These are phyloP conservation scores for Chenopodium berlandieri DNA, from an alignment of 148 eudicot genomes.

Conservation along the genomic window DNA sequence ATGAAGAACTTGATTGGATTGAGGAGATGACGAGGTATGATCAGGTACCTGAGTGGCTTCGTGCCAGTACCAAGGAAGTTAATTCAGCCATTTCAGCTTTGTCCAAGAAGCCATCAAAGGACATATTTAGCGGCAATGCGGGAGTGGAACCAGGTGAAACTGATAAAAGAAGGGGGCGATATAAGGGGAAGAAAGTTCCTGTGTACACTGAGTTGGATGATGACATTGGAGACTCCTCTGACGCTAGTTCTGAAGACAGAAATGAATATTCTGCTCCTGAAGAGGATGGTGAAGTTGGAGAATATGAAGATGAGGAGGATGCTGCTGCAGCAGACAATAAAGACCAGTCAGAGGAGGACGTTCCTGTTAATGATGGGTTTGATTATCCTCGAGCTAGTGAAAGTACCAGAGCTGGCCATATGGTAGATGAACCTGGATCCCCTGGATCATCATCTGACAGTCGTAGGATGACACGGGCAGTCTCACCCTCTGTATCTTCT, in stretches of 20 bases:
- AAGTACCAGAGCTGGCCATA: constrained; percentile 36
- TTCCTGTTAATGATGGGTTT: constrained; percentile 46
- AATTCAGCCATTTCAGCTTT: constrained; percentile 57
- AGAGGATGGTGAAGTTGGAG: constrained; percentile 74
- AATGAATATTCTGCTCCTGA: constrained; percentile 57
- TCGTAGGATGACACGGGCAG: constrained; percentile 48
- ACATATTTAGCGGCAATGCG: constrained; percentile 40
- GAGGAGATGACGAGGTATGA: constrained; percentile 92
- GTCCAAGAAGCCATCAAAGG: constrained; percentile 80
- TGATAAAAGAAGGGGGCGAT: constrained; percentile 71
- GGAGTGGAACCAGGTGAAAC: constrained; percentile 47
- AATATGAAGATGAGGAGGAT: constrained; percentile 71
- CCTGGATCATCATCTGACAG: constrained; percentile 81
- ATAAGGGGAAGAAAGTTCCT: constrained; percentile 56
- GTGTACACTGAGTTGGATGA: constrained; percentile 87
- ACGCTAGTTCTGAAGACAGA: constrained; percentile 81
- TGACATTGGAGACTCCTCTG: constrained; percentile 68
- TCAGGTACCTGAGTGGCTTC: constrained; percentile 93
- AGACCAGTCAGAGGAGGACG: constrained; percentile 64
- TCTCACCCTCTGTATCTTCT: constrained; percentile 67
- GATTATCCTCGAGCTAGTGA: constrained; percentile 49
- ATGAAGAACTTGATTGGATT: constrained; percentile 87
- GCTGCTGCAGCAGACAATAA: constrained; percentile 43
- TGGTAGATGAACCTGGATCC: constrained; percentile 69
- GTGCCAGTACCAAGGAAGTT: constrained; percentile 77